These are phyloP conservation scores for Pyricularia grisea DNA, from an alignment of 2,329 filamentous ascomycete genomes.

Conservation along the genomic window DNA sequence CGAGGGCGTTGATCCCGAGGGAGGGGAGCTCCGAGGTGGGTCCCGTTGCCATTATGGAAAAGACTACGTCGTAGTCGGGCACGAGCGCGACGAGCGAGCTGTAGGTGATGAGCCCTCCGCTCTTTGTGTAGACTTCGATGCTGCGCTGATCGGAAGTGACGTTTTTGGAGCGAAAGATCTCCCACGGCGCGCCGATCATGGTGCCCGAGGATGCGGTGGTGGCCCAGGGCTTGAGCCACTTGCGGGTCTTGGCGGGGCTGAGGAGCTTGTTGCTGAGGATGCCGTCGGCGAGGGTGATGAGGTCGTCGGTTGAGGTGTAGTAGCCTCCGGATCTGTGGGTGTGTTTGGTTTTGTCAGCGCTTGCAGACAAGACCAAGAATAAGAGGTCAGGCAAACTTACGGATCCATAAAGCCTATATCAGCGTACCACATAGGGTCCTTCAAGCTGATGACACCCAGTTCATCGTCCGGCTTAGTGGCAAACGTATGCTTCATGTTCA, in stretches of 20 bases:
- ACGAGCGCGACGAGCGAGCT: constrained; percentile 29
- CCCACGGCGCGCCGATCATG: constrained; percentile 35
- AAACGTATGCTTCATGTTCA: constrained; percentile 30
- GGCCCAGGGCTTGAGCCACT: constrained; percentile 33
- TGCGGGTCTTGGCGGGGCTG: constrained; percentile 24
- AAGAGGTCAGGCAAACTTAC: constrained; percentile 15
- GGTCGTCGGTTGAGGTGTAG: constrained; percentile 16
- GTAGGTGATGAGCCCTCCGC: constrained; percentile 32
- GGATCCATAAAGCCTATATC: constrained; percentile 23
- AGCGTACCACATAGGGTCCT: constrained; percentile 22
- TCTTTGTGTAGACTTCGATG: constrained; percentile 37
- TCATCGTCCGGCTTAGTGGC: constrained; percentile 21
- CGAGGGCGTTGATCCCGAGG: not conserved
- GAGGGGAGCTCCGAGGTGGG: constrained; percentile 6
- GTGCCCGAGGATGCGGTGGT: constrained; percentile 26
- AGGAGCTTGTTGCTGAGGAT: constrained; percentile 32
- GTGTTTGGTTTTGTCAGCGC: too few relatives aligned
- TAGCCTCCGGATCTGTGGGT: constrained; percentile 4
- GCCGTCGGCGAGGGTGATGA: constrained; percentile 29
- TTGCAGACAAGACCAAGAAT: too few relatives aligned
- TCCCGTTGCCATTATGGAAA: constrained; percentile 22
- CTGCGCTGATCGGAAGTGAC: constrained; percentile 22
- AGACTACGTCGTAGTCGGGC: constrained; percentile 34
- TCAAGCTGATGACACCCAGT: constrained; percentile 24
- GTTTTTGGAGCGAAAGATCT: constrained; percentile 30